phyloP scores from a whole-genome alignment of 805 yeast species.

The Naumovozyma baii region DNA sequence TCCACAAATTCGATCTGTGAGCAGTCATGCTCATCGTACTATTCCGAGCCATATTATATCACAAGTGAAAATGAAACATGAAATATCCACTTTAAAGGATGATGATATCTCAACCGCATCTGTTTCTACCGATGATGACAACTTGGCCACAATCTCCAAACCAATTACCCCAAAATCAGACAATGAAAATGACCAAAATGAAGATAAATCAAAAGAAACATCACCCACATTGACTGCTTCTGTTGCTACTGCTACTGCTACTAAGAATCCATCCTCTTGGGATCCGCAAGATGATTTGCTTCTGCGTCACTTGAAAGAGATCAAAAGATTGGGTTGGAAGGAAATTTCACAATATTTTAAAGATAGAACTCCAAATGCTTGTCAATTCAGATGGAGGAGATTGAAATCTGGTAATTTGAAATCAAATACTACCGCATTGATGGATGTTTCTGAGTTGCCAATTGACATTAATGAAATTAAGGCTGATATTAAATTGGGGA shows the following conservation, averaged over 20 bases:
- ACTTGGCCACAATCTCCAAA: background rate
- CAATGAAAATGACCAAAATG: background rate
- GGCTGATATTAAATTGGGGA: background rate
- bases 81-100: background rate
- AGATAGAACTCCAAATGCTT: constrained; percentile 79
- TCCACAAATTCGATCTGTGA: constrained; percentile 11
- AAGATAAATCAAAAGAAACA: background rate
- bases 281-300: constrained; percentile 67
- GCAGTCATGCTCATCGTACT: background rate
- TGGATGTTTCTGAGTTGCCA: constrained; percentile 6
- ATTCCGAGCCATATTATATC: background rate
- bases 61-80: background rate
- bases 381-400: constrained; percentile 85
- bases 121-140: background rate
- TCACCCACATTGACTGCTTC: background rate
- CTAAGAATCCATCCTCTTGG: constrained; percentile 57
- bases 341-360: constrained; percentile 72
- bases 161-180: background rate
- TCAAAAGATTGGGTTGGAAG: constrained; percentile 80
- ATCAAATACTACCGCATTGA: constrained; percentile 24
- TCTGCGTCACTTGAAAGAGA: constrained; percentile 68
- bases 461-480: background rate
- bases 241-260: constrained; percentile 1
- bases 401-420: constrained; percentile 39
- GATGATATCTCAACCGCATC: background rate